These are phyloP conservation scores for Xerocomellus dryophilus DNA, from an alignment of 768 basidiomycete species.

Conservation along the genomic window DNA sequence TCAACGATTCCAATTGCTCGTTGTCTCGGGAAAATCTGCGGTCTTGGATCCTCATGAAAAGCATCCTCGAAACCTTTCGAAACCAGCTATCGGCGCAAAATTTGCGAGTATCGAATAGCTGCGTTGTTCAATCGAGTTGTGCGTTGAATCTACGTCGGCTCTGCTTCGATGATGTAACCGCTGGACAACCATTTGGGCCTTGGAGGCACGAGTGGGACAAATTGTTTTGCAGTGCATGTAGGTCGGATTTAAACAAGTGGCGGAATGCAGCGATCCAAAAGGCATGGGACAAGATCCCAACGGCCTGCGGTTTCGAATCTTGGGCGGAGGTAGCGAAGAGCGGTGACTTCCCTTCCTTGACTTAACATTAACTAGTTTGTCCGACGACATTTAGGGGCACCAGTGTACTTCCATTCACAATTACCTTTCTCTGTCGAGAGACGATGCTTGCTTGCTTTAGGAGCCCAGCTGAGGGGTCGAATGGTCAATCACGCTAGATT, in stretches of 20 bases:
- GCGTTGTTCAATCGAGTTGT: constrained; percentile 5
- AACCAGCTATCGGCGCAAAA: not conserved
- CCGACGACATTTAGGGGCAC: too few species aligned
- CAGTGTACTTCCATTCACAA: too few species aligned
- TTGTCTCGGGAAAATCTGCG: constrained; percentile 7
- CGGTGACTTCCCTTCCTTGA: not conserved
- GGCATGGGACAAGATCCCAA: constrained; percentile 15
- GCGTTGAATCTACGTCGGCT: not conserved
- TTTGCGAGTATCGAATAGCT: constrained; percentile 1
- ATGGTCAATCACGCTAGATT: too few species aligned
- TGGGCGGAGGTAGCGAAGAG: constrained; percentile 7
- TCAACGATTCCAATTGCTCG: not conserved
- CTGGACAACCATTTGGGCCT: constrained; percentile 2
- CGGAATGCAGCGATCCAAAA: constrained; percentile 2
- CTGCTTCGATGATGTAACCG: constrained; percentile 4
- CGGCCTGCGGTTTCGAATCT: constrained; percentile 8
- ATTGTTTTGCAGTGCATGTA: constrained; percentile 12
- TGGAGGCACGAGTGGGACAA: constrained; percentile 18
- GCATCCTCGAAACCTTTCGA: constrained; percentile 1
- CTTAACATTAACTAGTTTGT: not conserved
- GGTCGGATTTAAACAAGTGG: not conserved
- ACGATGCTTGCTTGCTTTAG: too few species aligned
- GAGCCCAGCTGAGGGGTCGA: too few species aligned
- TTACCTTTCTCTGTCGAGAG: too few species aligned
- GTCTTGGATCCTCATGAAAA: constrained; percentile 8